These are phyloP conservation scores for Chiua sp. DNA, from an alignment of 1,284 basidiomycete genomes.

Conservation along the genomic window DNA sequence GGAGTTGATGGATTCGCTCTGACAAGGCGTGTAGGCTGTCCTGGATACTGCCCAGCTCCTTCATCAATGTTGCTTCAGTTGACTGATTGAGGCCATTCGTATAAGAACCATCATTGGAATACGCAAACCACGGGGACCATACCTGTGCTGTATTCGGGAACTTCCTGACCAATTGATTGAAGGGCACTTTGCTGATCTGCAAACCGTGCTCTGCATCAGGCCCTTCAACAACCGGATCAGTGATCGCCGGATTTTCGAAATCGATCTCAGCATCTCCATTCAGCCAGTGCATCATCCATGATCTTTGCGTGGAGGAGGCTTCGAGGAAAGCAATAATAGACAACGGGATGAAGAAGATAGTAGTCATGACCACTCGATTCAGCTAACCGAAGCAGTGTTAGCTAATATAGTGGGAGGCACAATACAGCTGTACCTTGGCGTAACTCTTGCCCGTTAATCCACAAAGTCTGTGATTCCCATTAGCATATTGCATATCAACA, in stretches of 20 bases:
- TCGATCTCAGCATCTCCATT: conserved; percentile 67
- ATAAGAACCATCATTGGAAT: conserved; percentile 8
- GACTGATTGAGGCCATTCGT: conserved; percentile 53
- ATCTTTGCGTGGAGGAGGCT: conserved; percentile 58
- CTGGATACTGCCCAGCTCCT: conserved; percentile 66
- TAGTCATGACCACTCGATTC: conserved; percentile 79
- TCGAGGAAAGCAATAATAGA: conserved; percentile 80
- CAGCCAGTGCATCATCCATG: conserved; percentile 75
- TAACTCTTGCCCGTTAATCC: conserved; percentile 55
- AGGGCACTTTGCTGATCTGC: conserved; percentile 77
- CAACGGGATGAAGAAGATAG: conserved; percentile 84
- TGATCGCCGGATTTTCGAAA: conserved; percentile 58
- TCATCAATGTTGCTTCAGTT: conserved; percentile 68
- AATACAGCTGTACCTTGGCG: conserved; percentile 49
- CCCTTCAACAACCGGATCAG: conserved; percentile 68
- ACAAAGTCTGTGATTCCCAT: conserved; percentile 46
- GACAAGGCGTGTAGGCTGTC: conserved; percentile 61
- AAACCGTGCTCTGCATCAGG: conserved; percentile 58
- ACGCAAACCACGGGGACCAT: conserved; percentile 29
- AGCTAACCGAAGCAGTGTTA: conserved; percentile 45
- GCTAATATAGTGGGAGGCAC: background rate
- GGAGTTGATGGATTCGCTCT: conserved; percentile 49
- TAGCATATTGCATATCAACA: conserved; percentile 4
- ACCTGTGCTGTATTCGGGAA: conserved; percentile 83
- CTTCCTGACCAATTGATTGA: conserved; percentile 73